Evolutionary conservation across 441 rosid species (phyloP).

Genomic region (Mallotus japonicus): DNA sequence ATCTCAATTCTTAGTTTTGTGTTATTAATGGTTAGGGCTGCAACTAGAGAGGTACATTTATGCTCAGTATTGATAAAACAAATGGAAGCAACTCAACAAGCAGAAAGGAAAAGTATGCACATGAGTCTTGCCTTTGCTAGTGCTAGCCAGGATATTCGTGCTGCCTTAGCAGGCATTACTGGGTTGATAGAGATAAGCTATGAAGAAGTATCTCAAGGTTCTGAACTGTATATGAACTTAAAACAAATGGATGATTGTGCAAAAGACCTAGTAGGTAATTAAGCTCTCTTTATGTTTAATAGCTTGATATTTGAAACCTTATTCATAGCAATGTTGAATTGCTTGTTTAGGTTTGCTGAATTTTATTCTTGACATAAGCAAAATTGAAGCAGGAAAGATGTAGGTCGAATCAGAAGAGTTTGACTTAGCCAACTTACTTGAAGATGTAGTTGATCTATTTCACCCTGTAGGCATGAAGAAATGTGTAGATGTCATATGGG

Average conservation of each 20-base stretch:
- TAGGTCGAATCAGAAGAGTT: conserved; percentile 69
- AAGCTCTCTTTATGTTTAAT: background rate
- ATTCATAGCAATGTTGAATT: background rate
- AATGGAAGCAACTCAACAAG: conserved; percentile 79
- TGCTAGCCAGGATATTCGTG: conserved; percentile 83
- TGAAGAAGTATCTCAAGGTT: conserved; percentile 34
- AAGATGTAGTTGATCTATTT: conserved; percentile 54
- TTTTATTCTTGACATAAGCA: conserved; percentile 72
- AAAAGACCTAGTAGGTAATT: conserved; percentile 57
- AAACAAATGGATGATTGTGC: conserved; percentile 47
- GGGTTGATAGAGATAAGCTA: conserved; percentile 51
- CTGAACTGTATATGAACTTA: conserved; percentile 42
- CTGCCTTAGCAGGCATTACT: conserved; percentile 56
- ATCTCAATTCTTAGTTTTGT: conserved; percentile 34
- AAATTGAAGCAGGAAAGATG: conserved; percentile 83
- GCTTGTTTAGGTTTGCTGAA: conserved; percentile 49
- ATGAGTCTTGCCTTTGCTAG: conserved; percentile 69
- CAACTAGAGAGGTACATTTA: conserved; percentile 46
- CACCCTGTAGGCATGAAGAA: conserved; percentile 62
- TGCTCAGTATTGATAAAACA: conserved; percentile 55
- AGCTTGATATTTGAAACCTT: background rate
- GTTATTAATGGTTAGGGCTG: conserved; percentile 34
- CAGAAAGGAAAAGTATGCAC: conserved; percentile 77
- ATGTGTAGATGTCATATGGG: conserved; percentile 66
- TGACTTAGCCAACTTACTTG: conserved; percentile 51